These are phyloP conservation scores for Stagonosporopsis vannaccii DNA, from an alignment of 2,329 filamentous ascomycete species.

Conservation along the genomic window DNA sequence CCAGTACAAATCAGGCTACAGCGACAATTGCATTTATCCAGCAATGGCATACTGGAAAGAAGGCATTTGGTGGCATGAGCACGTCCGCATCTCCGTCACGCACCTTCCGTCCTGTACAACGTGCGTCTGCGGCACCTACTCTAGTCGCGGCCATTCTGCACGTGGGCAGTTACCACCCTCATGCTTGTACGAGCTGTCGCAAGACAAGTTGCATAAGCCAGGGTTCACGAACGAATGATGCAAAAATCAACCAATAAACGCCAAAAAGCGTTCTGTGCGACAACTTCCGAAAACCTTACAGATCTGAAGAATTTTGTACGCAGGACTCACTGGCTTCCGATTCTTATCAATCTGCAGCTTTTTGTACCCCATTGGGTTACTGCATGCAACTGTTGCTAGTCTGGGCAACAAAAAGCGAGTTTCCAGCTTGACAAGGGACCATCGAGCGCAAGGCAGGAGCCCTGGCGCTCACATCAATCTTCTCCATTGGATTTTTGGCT, in stretches of 20 bases:
- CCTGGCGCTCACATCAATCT: background rate
- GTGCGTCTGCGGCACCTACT: conserved; percentile 4
- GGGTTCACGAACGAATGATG: background rate
- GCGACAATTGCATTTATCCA: conserved; percentile 8
- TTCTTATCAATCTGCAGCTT: conserved; percentile 19
- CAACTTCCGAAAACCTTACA: background rate
- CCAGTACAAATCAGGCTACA: conserved; percentile 11
- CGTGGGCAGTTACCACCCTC: conserved; percentile 1
- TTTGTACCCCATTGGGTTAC: conserved; percentile 14
- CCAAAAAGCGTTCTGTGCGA: conserved; percentile 5
- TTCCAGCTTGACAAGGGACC: conserved; percentile 17
- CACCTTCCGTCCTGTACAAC: background rate
- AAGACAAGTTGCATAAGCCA: background rate
- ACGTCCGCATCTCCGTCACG: conserved; percentile 2
- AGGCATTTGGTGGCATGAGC: background rate
- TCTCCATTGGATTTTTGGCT: background rate
- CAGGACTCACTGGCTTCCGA: conserved; percentile 3
- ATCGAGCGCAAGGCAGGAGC: background rate
- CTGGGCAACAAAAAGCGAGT: conserved; percentile 33
- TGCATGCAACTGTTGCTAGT: conserved; percentile 25
- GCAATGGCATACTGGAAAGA: background rate
- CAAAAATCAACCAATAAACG: conserved; percentile 11
- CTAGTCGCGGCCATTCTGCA: conserved; percentile 1
- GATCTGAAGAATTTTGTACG: background rate
- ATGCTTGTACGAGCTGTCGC: background rate